These are phyloP conservation scores for Yamadazyma phyllophila DNA, from an alignment of 805 yeast genomes.

Conservation along the genomic window DNA sequence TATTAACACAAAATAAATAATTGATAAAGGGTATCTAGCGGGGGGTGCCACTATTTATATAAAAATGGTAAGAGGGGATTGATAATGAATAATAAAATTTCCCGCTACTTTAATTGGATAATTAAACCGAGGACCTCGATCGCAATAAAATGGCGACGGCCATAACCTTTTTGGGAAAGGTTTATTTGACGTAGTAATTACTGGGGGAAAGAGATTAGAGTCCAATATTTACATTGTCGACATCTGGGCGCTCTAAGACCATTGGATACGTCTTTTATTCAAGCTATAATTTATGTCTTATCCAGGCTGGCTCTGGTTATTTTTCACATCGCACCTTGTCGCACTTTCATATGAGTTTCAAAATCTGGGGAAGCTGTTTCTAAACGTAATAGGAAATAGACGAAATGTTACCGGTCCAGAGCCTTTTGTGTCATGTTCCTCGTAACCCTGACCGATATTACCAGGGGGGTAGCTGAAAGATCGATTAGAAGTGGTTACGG, in stretches of 20 bases:
- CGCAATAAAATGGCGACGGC: background rate
- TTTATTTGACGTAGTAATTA: background rate
- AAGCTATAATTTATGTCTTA: background rate
- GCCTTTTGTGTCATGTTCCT: background rate
- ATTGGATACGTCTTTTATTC: too few species aligned
- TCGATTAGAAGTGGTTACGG: too few species aligned
- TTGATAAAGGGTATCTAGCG: background rate
- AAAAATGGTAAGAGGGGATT: conserved; percentile 8
- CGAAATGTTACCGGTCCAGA: background rate
- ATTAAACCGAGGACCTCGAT: conserved; percentile 7
- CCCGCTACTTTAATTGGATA: conserved; percentile 8
- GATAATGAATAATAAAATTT: conserved; percentile 10
- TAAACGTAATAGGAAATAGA: background rate
- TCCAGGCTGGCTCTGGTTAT: background rate
- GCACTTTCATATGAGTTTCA: conserved; percentile 6
- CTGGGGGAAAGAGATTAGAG: background rate
- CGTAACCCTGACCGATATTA: background rate
- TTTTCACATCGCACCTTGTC: conserved; percentile 4
- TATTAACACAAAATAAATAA: background rate
- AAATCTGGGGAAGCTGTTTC: conserved; percentile 8
- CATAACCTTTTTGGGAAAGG: background rate
- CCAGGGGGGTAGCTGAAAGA: background rate
- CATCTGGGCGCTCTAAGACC: too few species aligned
- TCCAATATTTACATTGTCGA: too few species aligned
- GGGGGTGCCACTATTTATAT: conserved; percentile 4